Conservation (phyloP, 2,329 filamentous ascomycete species). For the Teratosphaeria zuluensis region DNA sequence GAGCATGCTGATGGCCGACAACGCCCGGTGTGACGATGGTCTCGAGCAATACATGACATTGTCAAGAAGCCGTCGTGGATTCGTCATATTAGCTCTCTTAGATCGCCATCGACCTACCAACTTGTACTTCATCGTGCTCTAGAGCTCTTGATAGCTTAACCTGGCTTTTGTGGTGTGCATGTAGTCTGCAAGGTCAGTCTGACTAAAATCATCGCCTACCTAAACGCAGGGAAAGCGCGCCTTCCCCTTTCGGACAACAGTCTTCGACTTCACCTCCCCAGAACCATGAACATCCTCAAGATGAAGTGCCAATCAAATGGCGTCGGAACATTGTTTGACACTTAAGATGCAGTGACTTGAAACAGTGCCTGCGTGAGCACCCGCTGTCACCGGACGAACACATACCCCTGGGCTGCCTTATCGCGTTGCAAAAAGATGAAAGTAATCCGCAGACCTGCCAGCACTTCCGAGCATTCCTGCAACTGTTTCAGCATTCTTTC, state of each 20-base stretch:
- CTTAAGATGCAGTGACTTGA: neutral
- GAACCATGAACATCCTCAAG: neutral
- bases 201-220: too few species aligned
- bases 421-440: neutral
- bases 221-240: neutral
- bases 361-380: neutral
- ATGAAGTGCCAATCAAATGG: neutral
- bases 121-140: too few species aligned
- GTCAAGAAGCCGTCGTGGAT: too few species aligned
- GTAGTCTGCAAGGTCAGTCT: too few species aligned
- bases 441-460: neutral
- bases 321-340: neutral
- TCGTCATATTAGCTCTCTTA: too few species aligned
- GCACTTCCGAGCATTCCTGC: neutral
- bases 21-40: too few species aligned
- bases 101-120: too few species aligned
- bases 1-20: too few species aligned
- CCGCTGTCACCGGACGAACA: neutral
- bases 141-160: too few species aligned
- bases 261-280: neutral
- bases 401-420: neutral
- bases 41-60: too few species aligned
- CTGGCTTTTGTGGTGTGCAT: too few species aligned
- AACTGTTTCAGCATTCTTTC: too few species aligned
- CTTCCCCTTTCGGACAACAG: neutral